Conservation (phyloP, 2,329 filamentous ascomycete species). For the Paraphoma sp. region DNA sequence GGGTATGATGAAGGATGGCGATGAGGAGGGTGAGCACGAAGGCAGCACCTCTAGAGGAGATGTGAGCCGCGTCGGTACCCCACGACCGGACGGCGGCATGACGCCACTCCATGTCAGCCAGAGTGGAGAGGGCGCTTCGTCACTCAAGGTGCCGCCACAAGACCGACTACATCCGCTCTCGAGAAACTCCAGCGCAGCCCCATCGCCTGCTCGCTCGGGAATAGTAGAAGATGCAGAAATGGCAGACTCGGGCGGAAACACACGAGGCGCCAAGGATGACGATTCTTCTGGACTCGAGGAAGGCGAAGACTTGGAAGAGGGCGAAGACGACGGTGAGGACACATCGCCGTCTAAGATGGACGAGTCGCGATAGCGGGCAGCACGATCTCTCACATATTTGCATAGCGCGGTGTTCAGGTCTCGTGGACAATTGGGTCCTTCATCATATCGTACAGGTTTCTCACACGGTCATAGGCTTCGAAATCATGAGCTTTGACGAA, state of each 20-base stretch:
- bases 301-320: conserved; percentile 40
- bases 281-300: conserved; percentile 44
- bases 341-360: conserved; percentile 35
- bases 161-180: conserved; percentile 42
- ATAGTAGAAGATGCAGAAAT: conserved; percentile 38
- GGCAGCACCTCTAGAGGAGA: conserved; percentile 46
- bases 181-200: conserved; percentile 30
- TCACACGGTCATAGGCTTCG: background rate
- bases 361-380: conserved; percentile 26
- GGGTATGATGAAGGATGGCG: conserved; percentile 60
- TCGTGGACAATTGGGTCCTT: no score
- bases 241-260: conserved; percentile 32
- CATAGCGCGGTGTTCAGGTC: conserved; percentile 44
- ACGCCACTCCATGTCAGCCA: conserved; percentile 50
- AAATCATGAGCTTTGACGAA: conserved; percentile 40
- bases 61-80: conserved; percentile 54
- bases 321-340: conserved; percentile 36
- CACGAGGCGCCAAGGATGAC: conserved; percentile 30
- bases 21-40: conserved; percentile 50
- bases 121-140: conserved; percentile 33
- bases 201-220: conserved; percentile 34
- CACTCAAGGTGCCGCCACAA: conserved; percentile 39
- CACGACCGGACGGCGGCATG: conserved; percentile 49
- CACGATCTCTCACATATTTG: conserved; percentile 18
- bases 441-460: conserved; percentile 8